These are phyloP conservation scores for Mycena latifolia DNA, from an alignment of 768 basidiomycete genomes.

Conservation along the genomic window DNA sequence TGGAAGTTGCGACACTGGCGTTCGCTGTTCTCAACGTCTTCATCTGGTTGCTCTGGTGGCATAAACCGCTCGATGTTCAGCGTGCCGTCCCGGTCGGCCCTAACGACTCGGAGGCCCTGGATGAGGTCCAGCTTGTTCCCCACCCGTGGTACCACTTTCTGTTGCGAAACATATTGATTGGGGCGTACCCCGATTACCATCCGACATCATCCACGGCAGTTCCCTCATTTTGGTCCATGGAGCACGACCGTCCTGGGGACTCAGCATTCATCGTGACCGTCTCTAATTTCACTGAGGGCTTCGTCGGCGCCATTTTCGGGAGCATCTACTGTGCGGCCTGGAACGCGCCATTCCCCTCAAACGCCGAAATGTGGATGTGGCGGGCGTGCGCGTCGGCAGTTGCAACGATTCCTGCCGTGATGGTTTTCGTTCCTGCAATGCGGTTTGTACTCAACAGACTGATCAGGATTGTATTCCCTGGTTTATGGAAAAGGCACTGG, in stretches of 20 bases:
- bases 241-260: not conserved
- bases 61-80: constrained; percentile 49
- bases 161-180: too few species aligned
- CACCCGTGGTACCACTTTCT: too few species aligned
- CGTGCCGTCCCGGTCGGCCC: constrained; percentile 34
- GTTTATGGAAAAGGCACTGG: not conserved
- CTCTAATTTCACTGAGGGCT: not conserved
- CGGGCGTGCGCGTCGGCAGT: not conserved
- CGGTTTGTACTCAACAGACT: too few species aligned
- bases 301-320: not conserved
- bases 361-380: not conserved
- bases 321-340: not conserved
- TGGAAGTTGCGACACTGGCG: constrained; percentile 52
- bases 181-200: too few species aligned
- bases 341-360: not conserved
- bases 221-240: not conserved
- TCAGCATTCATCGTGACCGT: not conserved
- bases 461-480: too few species aligned
- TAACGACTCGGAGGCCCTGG: not conserved
- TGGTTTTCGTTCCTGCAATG: too few species aligned
- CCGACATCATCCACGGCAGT: not conserved
- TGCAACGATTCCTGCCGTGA: not conserved
- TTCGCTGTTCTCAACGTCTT: constrained; percentile 46
- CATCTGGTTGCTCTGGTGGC: constrained; percentile 50
- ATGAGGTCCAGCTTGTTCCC: not conserved